Base-by-base conservation (phyloP, 2,329 filamentous ascomycete genomes). In the Trichothecium roseum region DNA sequence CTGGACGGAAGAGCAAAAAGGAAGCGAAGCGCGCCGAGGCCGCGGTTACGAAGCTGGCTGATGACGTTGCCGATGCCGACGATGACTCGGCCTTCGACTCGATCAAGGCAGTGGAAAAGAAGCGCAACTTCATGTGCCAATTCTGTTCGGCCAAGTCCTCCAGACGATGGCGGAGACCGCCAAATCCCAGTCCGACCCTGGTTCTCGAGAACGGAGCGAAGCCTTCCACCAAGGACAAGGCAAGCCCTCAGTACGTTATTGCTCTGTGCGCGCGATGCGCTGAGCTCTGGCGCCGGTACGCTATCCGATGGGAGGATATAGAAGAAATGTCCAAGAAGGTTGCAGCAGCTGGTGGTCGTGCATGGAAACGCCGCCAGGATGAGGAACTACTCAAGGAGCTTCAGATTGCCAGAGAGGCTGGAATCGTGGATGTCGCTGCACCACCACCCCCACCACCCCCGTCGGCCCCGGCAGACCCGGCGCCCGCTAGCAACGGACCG, bases 31-130 rank as follows among this genome's bases (percentile, higher is more conserved):
- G 78, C 47, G 74, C 72, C 18, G 81, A 84, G 48, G 81, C 78
- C 32, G 72, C 74, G 6, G 72, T 74, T 13, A 76, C 76, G 20
- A 94, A 91, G 54, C 64, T 94, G 20, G 77, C 91, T 41, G 88
- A 95, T 48, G 89, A 96, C 54, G 80, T 98, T 42, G 91, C 89
- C 7, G 83, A 98, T 54, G 81, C 89, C 42, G 72, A 83, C 12
- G 91, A 98, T 47, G 91, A 98, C 58, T 98, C 91, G 5, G 91
- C 91, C 3, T 98, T 94, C 49, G 91, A 98, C 54, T 79, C 78
- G 33, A 81, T 81, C 28, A 98, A 96, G 62, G 87, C 89, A 0
- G 60, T 63, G 3, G 69, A 77, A 40, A 81, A 81, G 54, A 94
- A 93, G 58, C 79, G 84, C 43, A 74, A 74, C 15, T 96, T 98